Conservation (phyloP, 2,329 filamentous ascomycete genomes). For the Calonectria montana region DNA sequence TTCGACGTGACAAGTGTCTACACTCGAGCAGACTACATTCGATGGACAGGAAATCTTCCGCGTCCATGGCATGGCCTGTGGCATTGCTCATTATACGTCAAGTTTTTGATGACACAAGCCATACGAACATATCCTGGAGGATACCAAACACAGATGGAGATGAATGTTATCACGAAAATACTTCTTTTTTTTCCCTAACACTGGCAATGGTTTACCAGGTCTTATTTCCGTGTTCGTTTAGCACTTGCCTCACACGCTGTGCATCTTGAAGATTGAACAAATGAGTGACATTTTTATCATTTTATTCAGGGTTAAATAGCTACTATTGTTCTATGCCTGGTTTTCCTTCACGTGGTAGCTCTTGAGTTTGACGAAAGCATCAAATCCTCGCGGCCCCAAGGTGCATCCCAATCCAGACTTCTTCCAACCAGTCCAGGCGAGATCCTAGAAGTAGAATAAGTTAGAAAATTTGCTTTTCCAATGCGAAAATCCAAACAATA, state of each 20-base stretch:
- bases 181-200: too few species aligned
- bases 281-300: not conserved
- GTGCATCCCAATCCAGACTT: slow-evolving; percentile 93
- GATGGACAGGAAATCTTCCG: too few species aligned
- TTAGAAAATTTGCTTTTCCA: not conserved
- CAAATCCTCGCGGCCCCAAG: slow-evolving; percentile 87
- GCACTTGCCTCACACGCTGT: too few species aligned
- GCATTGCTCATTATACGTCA: not conserved
- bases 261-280: not conserved
- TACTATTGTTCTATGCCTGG: slow-evolving; percentile 58
- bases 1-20: not conserved
- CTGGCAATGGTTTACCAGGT: not conserved
- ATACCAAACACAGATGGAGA: too few species aligned
- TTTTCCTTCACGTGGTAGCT: slow-evolving; percentile 91
- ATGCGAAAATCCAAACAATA: not conserved
- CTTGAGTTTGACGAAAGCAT: slow-evolving; percentile 95
- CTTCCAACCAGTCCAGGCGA: slow-evolving; percentile 96
- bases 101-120: not conserved
- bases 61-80: not conserved
- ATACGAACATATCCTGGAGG: too few species aligned
- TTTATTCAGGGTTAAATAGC: not conserved
- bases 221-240: not conserved
- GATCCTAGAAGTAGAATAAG: slow-evolving; percentile 67
- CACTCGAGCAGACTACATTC: not conserved
- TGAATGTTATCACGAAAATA: too few species aligned